A percentile compares a stretch with the other conserved stretches of the same genome.
Conservation (phyloP, 1,284 basidiomycete species). For the Trametes pubescens region DNA sequence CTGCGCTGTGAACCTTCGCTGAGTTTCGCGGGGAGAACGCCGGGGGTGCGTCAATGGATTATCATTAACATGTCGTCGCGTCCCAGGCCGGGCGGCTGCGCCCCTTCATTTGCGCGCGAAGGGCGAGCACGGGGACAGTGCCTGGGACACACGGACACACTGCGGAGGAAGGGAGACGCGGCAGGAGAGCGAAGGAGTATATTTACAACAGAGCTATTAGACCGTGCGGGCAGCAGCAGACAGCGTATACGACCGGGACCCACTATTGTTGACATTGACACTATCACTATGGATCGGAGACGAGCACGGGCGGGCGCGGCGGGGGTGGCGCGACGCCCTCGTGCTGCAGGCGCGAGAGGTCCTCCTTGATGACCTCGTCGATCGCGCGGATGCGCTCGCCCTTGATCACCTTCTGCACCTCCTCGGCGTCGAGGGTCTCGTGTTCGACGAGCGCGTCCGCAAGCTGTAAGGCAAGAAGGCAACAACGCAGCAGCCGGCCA, state of each 20-base stretch:
- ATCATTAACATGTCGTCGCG: no score
- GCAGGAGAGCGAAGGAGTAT: conserved; percentile 16
- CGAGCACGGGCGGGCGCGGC: background rate
- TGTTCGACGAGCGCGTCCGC: conserved; percentile 91
- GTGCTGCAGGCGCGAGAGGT: conserved; percentile 50
- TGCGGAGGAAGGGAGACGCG: conserved; percentile 3
- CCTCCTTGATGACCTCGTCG: conserved; percentile 67
- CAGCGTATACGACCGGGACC: conserved; percentile 25
- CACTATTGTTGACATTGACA: conserved; percentile 2
- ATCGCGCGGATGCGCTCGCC: conserved; percentile 80
- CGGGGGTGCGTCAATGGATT: background rate
- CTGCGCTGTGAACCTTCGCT: conserved; percentile 32
- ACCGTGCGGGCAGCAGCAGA: conserved; percentile 24
- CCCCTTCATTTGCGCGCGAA: conserved; percentile 9
- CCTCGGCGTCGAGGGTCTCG: conserved; percentile 89
- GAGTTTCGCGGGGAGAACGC: conserved; percentile 22
- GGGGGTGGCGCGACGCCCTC: conserved; percentile 37
- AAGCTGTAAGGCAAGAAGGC: conserved; percentile 57
- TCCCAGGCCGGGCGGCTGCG: background rate
- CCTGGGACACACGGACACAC: conserved; percentile 9
- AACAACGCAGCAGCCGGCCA: conserved; percentile 15
- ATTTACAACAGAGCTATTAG: conserved; percentile 32
- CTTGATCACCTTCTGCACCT: conserved; percentile 86
- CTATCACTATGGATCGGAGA: background rate
- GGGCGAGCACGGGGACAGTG: conserved; percentile 6